Base-by-base conservation (phyloP, 192 early-diverging fungal genomes). In the Podila epicladia region DNA sequence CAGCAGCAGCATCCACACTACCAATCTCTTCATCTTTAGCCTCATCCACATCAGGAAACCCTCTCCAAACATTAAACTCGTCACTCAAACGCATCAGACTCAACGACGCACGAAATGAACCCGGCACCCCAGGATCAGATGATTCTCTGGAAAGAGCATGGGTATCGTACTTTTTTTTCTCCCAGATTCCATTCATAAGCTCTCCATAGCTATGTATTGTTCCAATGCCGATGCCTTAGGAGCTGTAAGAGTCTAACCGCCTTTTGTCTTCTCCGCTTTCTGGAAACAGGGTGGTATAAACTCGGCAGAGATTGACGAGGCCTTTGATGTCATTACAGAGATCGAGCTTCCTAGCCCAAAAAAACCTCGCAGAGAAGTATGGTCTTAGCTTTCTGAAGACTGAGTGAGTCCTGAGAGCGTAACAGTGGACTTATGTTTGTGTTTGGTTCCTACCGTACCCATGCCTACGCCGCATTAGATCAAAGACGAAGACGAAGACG, bases 51-150 rank as follows among this genome's bases (percentile, higher is more conserved):
- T 24, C 53, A 55, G 53, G 9, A 26, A 55, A 55, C 22, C 76
- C 76, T 12, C n/a, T 80, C 13, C 65, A 70, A 8, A 69, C 77
- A 4, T 66, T 80, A 45, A 80, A 80, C 62, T 69, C 71, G 24
- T 73, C 71, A n/a, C 62, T 80, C 48, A 80, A 80, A 22, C 71
- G 77, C 67, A 80, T 80, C 28, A 68, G 77, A 53, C 71, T 80
- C 17, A 35, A 72, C 29, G 75, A 79, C 28, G 41, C n/a, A 1
- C 28, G n/a, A 3, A 32, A 29, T 15, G 62, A 80, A 22, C 35
- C 38, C 19, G 32, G 55, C 28, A 29, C 58, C 35, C 60, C 65
- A 49, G 66, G 62, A 58, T 69, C 76, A 45, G 77, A 80, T 53
- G 53, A 55, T 24, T 80, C 77, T 29, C 12, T 67, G 8, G 76